Evolutionary conservation across 2,329 filamentous ascomycete species (phyloP).

Genomic region (Exutisphaerella laricina): DNA sequence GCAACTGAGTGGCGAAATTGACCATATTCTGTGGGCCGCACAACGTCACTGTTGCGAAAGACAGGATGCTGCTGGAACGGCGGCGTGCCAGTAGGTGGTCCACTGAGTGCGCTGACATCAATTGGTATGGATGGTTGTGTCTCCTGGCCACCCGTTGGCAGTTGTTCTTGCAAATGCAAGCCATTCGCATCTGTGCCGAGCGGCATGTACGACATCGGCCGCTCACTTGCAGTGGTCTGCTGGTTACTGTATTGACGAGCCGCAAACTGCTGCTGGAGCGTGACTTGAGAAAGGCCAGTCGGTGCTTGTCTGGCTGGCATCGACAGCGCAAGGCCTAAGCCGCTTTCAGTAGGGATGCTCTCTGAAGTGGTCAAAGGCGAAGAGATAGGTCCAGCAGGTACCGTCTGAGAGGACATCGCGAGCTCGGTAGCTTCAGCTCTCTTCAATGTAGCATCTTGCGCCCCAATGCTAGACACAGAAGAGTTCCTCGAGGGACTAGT

Average conservation of each 20-base stretch:
- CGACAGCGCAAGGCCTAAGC: neutral
- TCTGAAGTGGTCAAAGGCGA: neutral
- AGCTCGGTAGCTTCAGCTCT: conserved; percentile 2
- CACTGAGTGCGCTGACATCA: conserved; percentile 22
- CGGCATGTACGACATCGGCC: conserved; percentile 29
- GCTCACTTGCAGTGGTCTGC: conserved; percentile 13
- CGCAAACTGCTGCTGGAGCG: conserved; percentile 17
- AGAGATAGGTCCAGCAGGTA: conserved; percentile 11
- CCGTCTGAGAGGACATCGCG: conserved; percentile 15
- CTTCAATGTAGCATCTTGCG: neutral
- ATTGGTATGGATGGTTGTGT: conserved; percentile 5
- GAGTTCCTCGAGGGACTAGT: conserved; percentile 18
- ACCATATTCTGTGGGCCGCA: conserved; percentile 23
- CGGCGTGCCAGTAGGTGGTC: conserved; percentile 20
- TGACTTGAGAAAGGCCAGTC: neutral
- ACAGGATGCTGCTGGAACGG: conserved; percentile 26
- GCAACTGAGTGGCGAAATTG: conserved; percentile 17
- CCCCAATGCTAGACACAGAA: conserved; percentile 27
- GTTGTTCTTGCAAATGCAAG: conserved; percentile 15
- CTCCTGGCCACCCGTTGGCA: conserved; percentile 10
- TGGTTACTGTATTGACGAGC: conserved; percentile 15
- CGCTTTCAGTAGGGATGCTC: neutral
- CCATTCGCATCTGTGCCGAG: conserved; percentile 20
- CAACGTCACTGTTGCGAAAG: conserved; percentile 15
- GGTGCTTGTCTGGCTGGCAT: neutral